Evolutionary conservation across 2,329 filamentous ascomycete genomes (phyloP), one percentile per base, ranked within the genome.

Genomic region (Neospermospora avenae): DNA sequence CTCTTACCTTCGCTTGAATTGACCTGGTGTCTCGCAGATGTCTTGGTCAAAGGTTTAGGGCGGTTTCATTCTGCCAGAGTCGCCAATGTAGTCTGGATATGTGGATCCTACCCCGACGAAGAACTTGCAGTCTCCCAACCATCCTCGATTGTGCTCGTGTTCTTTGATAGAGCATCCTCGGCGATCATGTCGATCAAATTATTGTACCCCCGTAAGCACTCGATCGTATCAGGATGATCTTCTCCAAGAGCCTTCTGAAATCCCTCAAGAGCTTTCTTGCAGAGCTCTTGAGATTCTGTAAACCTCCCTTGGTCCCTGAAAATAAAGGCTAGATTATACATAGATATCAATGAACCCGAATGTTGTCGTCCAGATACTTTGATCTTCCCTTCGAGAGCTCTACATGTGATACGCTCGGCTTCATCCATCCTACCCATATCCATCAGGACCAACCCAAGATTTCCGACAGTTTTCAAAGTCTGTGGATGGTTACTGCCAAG

Each of bases 401-500:
- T 24, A 16, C 8, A 41, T 24, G 53, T 53, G 35, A 58, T 44
- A 10, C 34, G 11, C 39, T 44, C 56, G 11, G 56, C 56, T 20
- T 45, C 22, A n/a, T 45, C 39, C n/a, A 52, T 24, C 14, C 42
- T 24, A n/a, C 20, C 37, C 5, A 44, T n/a, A 20, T 34, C 22
- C 4, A n/a, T n/a, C 14, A 58, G 39, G 6, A 53, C n/a, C 20
- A 46, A 45, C n/a, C 46, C 56, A 28, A 58, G 37, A 34, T 53
- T 34, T 18, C 28, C 42, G 46, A 45, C 49, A n/a, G n/a, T 42
- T 34, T 11, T 4, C 3, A 67, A 56, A 51, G 60, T 65, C 4
- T 20, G n/a, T 4, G 48, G 44, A 62, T 69, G 54, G 34, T 64
- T 59, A 18, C 14, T 35, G 10, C 67, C 67, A 20, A 66, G 46